Evolutionary conservation across 495 filamentous ascomycete species (phyloP).

Genomic region (Lasiosphaeria ovina): DNA sequence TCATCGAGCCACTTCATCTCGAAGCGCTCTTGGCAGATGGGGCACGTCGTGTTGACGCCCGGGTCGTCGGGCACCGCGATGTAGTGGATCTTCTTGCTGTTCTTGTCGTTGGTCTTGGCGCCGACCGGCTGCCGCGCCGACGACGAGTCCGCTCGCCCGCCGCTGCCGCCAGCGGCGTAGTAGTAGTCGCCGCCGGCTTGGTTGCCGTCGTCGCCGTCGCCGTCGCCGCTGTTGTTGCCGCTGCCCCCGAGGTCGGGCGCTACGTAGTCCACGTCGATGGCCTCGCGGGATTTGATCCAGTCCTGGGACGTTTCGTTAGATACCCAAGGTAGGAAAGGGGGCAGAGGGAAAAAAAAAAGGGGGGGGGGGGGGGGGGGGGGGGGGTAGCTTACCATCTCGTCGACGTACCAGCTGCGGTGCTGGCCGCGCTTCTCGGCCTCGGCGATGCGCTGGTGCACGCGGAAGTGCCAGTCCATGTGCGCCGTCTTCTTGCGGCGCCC

Average conservation of each 20-base stretch:
- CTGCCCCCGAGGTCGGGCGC: slow-evolving; percentile 18
- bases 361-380: not conserved
- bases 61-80: slow-evolving; percentile 75
- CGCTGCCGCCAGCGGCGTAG: not conserved
- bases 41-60: slow-evolving; percentile 70
- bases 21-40: slow-evolving; percentile 94
- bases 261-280: slow-evolving; percentile 59
- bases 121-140: not conserved
- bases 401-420: slow-evolving; percentile 81
- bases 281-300: slow-evolving; percentile 83
- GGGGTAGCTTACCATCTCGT: slow-evolving; percentile 70
- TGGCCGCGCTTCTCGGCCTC: slow-evolving; percentile 80
- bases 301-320: slow-evolving; percentile 50
- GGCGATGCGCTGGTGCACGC: slow-evolving; percentile 81
- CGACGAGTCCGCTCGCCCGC: not conserved
- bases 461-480: slow-evolving; percentile 98
- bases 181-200: not conserved
- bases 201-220: slow-evolving; percentile 14
- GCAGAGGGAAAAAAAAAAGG: slow-evolving; percentile 1
- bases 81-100: slow-evolving; percentile 60
- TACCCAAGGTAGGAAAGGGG: slow-evolving; percentile 1
- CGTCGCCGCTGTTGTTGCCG: not conserved
- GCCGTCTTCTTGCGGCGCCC: slow-evolving; percentile 83
- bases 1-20: slow-evolving; percentile 86
- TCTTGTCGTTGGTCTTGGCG: not conserved